Evolutionary conservation across 139 green algal genomes (phyloP).

Genomic region (Auxenochlorella protothecoides): DNA sequence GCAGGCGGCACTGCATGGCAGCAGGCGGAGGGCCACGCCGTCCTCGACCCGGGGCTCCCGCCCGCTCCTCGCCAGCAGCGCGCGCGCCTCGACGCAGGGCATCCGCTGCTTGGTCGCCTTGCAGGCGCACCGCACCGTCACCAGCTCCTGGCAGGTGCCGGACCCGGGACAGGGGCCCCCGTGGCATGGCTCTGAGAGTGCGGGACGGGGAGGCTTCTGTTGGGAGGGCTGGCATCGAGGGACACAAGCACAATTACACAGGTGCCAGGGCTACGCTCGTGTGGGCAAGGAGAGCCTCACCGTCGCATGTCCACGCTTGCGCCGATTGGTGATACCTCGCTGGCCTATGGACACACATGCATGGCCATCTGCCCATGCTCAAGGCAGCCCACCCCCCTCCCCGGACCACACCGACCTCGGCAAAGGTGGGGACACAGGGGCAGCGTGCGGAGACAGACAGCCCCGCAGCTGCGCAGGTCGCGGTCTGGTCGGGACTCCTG

Average conservation of each 20-base stretch:
- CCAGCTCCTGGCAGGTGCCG: conserved; percentile 38
- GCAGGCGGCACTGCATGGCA: conserved; percentile 48
- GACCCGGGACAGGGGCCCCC: conserved; percentile 37
- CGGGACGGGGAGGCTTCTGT: neutral
- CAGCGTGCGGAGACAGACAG: conserved; percentile 47
- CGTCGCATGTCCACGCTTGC: too few relatives aligned
- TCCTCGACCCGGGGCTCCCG: conserved; percentile 22
- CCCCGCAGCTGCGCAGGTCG: conserved; percentile 35
- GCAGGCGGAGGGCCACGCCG: conserved; percentile 30
- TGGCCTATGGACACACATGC: too few relatives aligned
- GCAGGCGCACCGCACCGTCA: conserved; percentile 57
- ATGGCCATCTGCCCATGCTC: too few relatives aligned
- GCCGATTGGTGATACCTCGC: too few relatives aligned
- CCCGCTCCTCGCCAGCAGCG: conserved; percentile 18
- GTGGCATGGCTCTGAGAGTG: conserved; percentile 34
- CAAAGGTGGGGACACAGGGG: conserved; percentile 52
- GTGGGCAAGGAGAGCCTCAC: too few relatives aligned
- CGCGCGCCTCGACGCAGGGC: conserved; percentile 41
- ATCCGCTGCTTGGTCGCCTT: conserved; percentile 47
- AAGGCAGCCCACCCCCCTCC: neutral
- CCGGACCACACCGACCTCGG: conserved; percentile 1
- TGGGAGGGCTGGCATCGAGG: too few relatives aligned
- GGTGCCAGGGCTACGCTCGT: too few relatives aligned
- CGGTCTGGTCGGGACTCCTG: neutral
- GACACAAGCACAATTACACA: too few relatives aligned